Percentiles rank a stretch among this genome's conserved stretches.
These are phyloP conservation scores for Trichoderma oligosporum DNA, from an alignment of 2,329 filamentous ascomycete genomes.

Conservation along the genomic window DNA sequence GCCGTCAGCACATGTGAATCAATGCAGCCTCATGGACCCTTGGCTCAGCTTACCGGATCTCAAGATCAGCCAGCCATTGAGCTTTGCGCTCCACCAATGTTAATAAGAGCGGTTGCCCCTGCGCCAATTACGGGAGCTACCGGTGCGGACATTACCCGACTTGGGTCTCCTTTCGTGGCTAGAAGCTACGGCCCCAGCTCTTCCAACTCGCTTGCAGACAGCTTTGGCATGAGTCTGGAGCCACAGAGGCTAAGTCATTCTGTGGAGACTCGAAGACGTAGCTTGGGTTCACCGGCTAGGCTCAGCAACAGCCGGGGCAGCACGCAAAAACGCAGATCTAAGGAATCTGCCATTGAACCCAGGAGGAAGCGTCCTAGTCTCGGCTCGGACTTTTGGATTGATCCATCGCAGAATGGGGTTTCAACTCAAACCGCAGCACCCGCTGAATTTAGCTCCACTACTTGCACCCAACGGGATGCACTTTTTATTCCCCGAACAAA, in stretches of 20 bases:
- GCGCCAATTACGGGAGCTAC: background rate
- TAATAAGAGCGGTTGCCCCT: background rate
- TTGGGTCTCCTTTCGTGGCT: slow-evolving; percentile 54
- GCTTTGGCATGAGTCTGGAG: slow-evolving; percentile 32
- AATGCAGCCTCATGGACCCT: slow-evolving; percentile 60
- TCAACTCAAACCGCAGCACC: slow-evolving; percentile 23
- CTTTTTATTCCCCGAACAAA: slow-evolving; percentile 42
- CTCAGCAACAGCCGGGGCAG: slow-evolving; percentile 46
- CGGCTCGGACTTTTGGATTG: slow-evolving; percentile 51
- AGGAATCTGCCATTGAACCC: slow-evolving; percentile 46
- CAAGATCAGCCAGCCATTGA: slow-evolving; percentile 24
- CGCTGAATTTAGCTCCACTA: slow-evolving; percentile 35
- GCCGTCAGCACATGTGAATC: slow-evolving; percentile 59
- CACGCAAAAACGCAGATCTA: slow-evolving; percentile 54
- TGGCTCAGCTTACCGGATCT: slow-evolving; percentile 57
- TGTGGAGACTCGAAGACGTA: slow-evolving; percentile 47
- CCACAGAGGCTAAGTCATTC: slow-evolving; percentile 46
- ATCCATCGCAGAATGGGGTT: slow-evolving; percentile 35
- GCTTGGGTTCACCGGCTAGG: slow-evolving; percentile 52
- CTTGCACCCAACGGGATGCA: slow-evolving; percentile 34
- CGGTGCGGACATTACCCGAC: slow-evolving; percentile 27
- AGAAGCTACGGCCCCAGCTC: slow-evolving; percentile 61
- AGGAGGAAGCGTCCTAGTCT: slow-evolving; percentile 53
- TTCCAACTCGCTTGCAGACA: slow-evolving; percentile 45
- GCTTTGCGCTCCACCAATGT: background rate